Evolutionary conservation across 129 eudicot genomes (phyloP), one percentile per base, ranked within the genome.

Genomic region (Arctium minus): DNA sequence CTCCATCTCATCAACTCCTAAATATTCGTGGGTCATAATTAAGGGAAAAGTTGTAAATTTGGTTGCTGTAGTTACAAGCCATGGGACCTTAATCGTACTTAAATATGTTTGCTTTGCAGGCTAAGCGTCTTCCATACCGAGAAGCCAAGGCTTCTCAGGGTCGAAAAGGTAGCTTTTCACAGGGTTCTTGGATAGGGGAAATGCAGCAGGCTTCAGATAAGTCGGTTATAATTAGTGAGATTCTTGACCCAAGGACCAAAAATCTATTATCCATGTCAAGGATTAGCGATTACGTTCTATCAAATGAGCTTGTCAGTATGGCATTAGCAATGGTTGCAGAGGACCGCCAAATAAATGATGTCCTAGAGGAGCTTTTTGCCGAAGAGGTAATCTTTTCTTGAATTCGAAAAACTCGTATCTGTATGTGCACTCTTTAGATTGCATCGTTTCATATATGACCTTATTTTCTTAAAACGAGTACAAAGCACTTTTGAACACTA

Each of bases 271-370:
- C 93, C n/a, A 91, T 93, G 97, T 93, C 97, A 81, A 89, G 88
- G 82, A 93, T 93, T 76, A 93, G 97, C 80, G 97, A 93, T 84
- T 93, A 93, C 74, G 97, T 93, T 81, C 79, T 93, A 68, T 93
- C 97, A 67, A 93, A 93, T 80, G 97, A 93, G 88, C 96, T 93
- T 77, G 97, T 93, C 42, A 89, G 96, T 84, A 93, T 93, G 97
- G 97, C 97, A 13, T 85, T 93, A 42, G 97, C 97, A 68, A 93
- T 93, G 97, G 97, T 93, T 76, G 94, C 97, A 5, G 97, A 93
- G 78, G 97, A 91, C 81, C 94, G 97, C 79, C 97, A 93, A 84
- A 93, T 93, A 79, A 91, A 93, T 70, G 90, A 91, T 84, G 97
- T 93, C 42, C 81, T 93, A 83, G 97, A 93, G 78, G 97, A 93